Base-by-base conservation (phyloP, 1,284 basidiomycete genomes). In the Phenoliferia sp. region DNA sequence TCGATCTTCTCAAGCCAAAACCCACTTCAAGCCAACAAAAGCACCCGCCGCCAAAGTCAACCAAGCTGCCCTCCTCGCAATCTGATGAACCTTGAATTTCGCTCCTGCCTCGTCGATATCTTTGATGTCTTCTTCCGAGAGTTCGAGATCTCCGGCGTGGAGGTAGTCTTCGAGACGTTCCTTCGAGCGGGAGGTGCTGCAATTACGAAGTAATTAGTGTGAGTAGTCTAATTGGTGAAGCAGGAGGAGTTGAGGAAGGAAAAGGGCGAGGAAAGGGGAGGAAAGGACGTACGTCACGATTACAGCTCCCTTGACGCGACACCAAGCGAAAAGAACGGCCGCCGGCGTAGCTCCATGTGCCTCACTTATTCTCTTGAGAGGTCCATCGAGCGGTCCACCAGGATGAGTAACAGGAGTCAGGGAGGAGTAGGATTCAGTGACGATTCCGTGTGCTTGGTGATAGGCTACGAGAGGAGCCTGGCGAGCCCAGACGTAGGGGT, bases 321-420 rank as follows among this genome's bases (percentile, higher is more conserved):
- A 82, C 88, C 88, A 88, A 1, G 85, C 83, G 39, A 89, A 79
- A 10, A 90, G 80, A 12, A 90, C 83, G 76, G 90, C 88, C 60
- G 86, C 87, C 0, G 85, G 81, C 1, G 85, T 84, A 17, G 82
- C 85, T 3, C 81, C 81, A 29, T 86, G 81, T 19, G 84, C 80
- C 48, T 84, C 78, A 0, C 86, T 85, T 34, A 88, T 85, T 9
- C 80, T 79, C 31, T 82, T 79, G 50, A 90, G 80, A 0, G 86
- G 85, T 59, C 80, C 82, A 74, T 89, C 88, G 15, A 91, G 82
- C 2, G 88, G 85, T 9, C 88, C 88, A 3, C 86, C 87, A 1
- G 86, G 85, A 31, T 77, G 79, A 1, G 88, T 89, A 50, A 90
- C 82, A 1, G 88, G 87, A 66, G 85, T 87, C 71, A 90, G 81